Conservation (phyloP, 2,329 filamentous ascomycete species). For the Fusarium anguioides region DNA sequence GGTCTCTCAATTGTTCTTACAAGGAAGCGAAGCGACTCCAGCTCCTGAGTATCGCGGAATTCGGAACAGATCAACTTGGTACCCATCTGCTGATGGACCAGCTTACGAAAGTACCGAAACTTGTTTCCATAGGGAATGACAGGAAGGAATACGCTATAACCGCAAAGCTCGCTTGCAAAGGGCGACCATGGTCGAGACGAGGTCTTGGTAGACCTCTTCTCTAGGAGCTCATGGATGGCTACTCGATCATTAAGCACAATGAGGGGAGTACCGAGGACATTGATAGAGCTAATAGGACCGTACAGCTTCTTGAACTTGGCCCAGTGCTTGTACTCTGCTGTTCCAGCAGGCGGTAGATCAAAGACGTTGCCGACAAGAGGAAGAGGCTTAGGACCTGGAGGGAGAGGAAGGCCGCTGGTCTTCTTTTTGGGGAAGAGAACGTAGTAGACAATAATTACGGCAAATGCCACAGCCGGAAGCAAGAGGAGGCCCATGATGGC, state of each 20-base stretch:
- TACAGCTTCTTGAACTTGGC: conserved; percentile 53
- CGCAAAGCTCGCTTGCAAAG: conserved; percentile 42
- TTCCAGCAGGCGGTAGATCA: conserved; percentile 56
- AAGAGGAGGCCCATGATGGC: conserved; percentile 20
- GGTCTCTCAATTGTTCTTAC: conserved; percentile 40
- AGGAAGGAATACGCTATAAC: conserved; percentile 31
- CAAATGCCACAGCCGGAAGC: conserved; percentile 19
- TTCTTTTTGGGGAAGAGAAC: conserved; percentile 14
- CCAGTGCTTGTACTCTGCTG: conserved; percentile 55
- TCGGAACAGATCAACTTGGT: conserved; percentile 32
- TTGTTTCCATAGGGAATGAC: conserved; percentile 30
- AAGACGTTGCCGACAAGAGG: conserved; percentile 62
- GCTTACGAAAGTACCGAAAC: conserved; percentile 42
- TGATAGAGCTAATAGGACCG: conserved; percentile 54
- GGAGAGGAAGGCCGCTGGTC: conserved; percentile 37
- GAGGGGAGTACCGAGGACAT: conserved; percentile 53
- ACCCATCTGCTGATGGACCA: conserved; percentile 47
- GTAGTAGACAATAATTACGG: conserved; percentile 20
- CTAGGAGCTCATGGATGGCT: conserved; percentile 52
- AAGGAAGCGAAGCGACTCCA: conserved; percentile 44
- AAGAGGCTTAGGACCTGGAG: conserved; percentile 61
- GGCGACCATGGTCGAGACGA: conserved; percentile 46
- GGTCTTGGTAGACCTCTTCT: conserved; percentile 49
- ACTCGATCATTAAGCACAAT: conserved; percentile 54
- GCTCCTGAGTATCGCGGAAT: conserved; percentile 42